Evolutionary conservation across 2,329 filamentous ascomycete species (phyloP).

Genomic region (Ophiobolus disseminans): DNA sequence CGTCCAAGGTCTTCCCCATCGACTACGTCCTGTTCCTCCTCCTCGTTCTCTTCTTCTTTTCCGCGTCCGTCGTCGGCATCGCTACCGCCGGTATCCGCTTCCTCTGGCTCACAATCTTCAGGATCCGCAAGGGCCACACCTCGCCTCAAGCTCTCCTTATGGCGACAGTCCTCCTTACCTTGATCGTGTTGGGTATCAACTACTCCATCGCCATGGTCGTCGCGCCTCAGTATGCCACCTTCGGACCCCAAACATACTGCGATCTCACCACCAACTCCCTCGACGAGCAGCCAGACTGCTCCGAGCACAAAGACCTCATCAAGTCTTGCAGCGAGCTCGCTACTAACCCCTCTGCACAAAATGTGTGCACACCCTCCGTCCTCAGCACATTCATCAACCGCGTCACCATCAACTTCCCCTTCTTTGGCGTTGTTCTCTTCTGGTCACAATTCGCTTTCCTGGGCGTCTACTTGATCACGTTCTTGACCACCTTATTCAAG

Average conservation of each 20-base stretch:
- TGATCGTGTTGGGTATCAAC: constrained; percentile 90
- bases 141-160: constrained; percentile 90
- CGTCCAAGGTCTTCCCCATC: constrained; percentile 83
- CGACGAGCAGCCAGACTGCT: constrained; percentile 77
- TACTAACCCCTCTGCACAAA: constrained; percentile 71
- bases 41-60: constrained; percentile 86
- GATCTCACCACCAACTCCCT: constrained; percentile 69
- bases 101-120: constrained; percentile 93
- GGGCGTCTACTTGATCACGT: constrained; percentile 80
- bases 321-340: constrained; percentile 81
- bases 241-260: constrained; percentile 94
- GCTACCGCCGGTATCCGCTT: constrained; percentile 91
- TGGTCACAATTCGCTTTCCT: constrained; percentile 97
- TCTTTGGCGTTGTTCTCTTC: constrained; percentile 91
- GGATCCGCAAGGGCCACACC: constrained; percentile 86
- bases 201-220: constrained; percentile 92
- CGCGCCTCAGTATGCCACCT: constrained; percentile 94
- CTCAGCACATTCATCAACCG: constrained; percentile 93
- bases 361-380: constrained; percentile 88
- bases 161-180: constrained; percentile 86
- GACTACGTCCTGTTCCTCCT: constrained; percentile 91
- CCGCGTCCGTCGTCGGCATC: constrained; percentile 84
- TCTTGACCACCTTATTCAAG: constrained; percentile 79
- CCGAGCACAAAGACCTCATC: constrained; percentile 72
- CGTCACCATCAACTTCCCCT: constrained; percentile 90